Conservation (phyloP, 129 eudicot species). For the Ambrosia trifida region DNA sequence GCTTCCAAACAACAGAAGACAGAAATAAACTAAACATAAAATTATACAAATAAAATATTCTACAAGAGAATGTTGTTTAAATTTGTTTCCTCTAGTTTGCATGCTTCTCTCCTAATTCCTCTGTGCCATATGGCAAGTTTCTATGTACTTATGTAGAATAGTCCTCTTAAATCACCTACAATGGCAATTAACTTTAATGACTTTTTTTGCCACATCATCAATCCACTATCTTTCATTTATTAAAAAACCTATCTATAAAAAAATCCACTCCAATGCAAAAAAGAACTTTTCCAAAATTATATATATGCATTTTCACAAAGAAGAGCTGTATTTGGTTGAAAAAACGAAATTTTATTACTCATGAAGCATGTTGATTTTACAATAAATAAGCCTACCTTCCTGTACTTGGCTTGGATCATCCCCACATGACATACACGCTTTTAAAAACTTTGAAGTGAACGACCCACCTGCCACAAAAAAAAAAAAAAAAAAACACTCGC, state of each 20-base stretch:
- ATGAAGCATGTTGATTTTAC: conserved; percentile 19
- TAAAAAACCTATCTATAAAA: background rate
- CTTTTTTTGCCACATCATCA: background rate
- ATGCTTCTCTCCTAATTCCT: background rate
- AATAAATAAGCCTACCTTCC: conserved; percentile 55
- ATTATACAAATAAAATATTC: background rate
- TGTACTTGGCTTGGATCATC: conserved; percentile 84
- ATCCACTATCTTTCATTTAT: background rate
- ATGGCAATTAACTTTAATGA: background rate
- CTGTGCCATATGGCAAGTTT: background rate
- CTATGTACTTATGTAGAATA: background rate
- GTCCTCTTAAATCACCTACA: background rate
- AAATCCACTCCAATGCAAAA: background rate
- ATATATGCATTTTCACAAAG: conserved; percentile 10
- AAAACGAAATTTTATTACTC: conserved; percentile 1
- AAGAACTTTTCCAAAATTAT: background rate
- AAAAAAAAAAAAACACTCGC: conserved; percentile 20
- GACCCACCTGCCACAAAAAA: conserved; percentile 68
- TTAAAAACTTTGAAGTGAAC: conserved; percentile 50
- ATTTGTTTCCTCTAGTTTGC: conserved; percentile 12
- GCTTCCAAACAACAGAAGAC: no score
- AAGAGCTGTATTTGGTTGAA: conserved; percentile 11
- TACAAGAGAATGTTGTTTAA: conserved; percentile 12
- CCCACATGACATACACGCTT: conserved; percentile 83
- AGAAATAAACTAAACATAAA: no score